phyloP scores from a whole-genome alignment of 176 grass and related monocot genomes.

The Carex littledalei region DNA sequence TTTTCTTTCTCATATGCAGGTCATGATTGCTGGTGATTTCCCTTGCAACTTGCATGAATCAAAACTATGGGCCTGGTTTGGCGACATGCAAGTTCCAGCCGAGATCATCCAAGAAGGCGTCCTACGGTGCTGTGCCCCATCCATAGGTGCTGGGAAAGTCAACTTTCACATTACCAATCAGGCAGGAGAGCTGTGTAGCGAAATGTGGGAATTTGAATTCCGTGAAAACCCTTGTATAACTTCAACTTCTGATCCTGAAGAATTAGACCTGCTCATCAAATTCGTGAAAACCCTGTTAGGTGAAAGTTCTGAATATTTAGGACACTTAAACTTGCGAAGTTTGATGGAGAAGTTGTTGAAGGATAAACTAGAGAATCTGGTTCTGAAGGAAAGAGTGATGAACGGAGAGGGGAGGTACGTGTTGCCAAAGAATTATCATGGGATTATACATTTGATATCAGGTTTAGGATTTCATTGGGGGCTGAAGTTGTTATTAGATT shows the following conservation, averaged over 20 bases:
- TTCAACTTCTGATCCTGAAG: conserved; percentile 31
- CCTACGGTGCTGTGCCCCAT: conserved; percentile 60
- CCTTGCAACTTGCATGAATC: conserved; percentile 29
- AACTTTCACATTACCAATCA: conserved; percentile 50
- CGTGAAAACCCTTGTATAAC: conserved; percentile 38
- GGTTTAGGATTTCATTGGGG: conserved; percentile 67
- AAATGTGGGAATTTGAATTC: conserved; percentile 62
- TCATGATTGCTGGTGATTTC: conserved; percentile 79
- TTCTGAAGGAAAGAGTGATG: conserved; percentile 52
- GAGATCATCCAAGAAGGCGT: conserved; percentile 75
- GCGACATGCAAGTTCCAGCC: conserved; percentile 50
- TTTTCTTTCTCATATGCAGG: conserved; percentile 39
- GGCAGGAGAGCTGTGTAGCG: conserved; percentile 50
- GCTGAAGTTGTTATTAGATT: conserved; percentile 56
- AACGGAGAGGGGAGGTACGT: conserved; percentile 28
- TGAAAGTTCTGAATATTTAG: conserved; percentile 23
- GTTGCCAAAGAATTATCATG: conserved; percentile 56
- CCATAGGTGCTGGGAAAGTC: conserved; percentile 53
- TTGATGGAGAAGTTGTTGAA: conserved; percentile 69
- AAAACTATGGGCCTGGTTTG: conserved; percentile 55
- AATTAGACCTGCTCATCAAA: conserved; percentile 41
- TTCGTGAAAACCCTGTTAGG: conserved; percentile 56
- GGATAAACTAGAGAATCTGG: conserved; percentile 50
- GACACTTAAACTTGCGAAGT: conserved; percentile 25
- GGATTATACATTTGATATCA: conserved; percentile 71